A percentile compares a stretch with the other conserved stretches of the same genome.
phyloP scores from a whole-genome alignment of 23 red algal species.

The Gracilaria domingensis region DNA sequence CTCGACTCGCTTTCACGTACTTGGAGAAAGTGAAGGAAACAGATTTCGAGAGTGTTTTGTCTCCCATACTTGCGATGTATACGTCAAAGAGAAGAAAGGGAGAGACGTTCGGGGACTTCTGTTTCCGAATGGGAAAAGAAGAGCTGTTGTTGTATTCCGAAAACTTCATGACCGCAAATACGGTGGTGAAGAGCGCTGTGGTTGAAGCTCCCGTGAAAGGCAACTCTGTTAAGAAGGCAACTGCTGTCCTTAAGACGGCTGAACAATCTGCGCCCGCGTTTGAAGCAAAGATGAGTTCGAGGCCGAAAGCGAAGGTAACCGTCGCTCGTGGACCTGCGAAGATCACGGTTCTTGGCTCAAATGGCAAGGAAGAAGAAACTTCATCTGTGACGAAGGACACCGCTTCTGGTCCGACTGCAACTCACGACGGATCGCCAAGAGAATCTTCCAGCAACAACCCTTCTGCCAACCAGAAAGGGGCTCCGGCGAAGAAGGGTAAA shows the following conservation, averaged over 20 bases:
- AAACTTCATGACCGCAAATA: neutral
- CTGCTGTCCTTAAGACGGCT: neutral
- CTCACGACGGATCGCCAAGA: neutral
- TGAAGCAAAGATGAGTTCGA: slow-evolving; percentile 27
- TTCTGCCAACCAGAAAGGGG: slow-evolving; percentile 32
- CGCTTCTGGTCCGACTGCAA: neutral
- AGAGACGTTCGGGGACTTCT: slow-evolving; percentile 95
- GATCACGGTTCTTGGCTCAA: slow-evolving; percentile 14
- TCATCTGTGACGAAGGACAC: neutral
- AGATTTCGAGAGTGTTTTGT: slow-evolving; percentile 66
- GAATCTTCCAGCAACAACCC: neutral
- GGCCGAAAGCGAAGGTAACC: neutral
- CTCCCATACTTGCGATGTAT: slow-evolving; percentile 80
- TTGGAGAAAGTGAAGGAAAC: slow-evolving; percentile 77
- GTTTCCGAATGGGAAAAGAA: slow-evolving; percentile 91
- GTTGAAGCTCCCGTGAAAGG: neutral
- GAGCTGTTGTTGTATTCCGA: slow-evolving; percentile 66
- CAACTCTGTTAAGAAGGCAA: neutral
- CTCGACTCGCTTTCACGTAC: slow-evolving; percentile 87
- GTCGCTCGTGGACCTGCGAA: neutral
- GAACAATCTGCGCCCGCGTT: neutral
- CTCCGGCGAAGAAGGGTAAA: neutral
- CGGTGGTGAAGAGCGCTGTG: slow-evolving; percentile 3
- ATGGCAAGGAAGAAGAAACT: slow-evolving; percentile 1
- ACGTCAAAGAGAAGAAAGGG: slow-evolving; percentile 32